Evolutionary conservation across 371 early-diverging fungal species (phyloP), one percentile per base, ranked within the genome.

Genomic region (Rhizopus delemar): DNA sequence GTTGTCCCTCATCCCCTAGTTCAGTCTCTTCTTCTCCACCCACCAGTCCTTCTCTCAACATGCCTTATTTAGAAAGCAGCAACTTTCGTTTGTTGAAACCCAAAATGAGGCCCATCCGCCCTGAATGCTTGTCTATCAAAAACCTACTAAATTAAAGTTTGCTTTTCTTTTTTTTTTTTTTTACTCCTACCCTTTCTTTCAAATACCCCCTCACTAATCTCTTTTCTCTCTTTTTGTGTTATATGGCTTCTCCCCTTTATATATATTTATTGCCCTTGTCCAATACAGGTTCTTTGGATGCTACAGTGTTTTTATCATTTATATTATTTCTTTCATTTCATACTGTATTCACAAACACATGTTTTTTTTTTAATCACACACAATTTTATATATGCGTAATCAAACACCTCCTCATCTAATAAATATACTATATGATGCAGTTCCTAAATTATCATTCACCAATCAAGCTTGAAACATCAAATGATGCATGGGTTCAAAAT

Each of bases 61-160:
- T 38, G 22, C 22, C 22, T 13, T 38, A 38, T 13, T 38, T 56
- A 32, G 62, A 62, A 45, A 15, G 15, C 38, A 51, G 35, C 22
- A 51, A 7, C 12, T 62, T 56, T 52, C 56, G 62, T 22, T 35
- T 46, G 3, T 33, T 62, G n/a, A 65, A 65, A 16, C 65, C 65
- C 9, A 65, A 60, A 35, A n/a, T 34, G 15, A 16, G 12, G 22
- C 22, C 11, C 35, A 34, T 60, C 12, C 36, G 60, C 22, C 60
- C 65, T 36, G n/a, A 51, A 29, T 51, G 56, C 52, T 46, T 65
- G 13, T 51, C 56, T 16, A 52, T 62, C 11, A 34, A 62, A 15
- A 43, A 57, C 13, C 33, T 62, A 33, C 39, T 62, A 28, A 62
- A 52, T 31, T 41, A 52, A 32, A 22, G 22, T 22, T 22, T 22